Conservation (phyloP, 1,139 yeast species). For the Pichia terricola region DNA sequence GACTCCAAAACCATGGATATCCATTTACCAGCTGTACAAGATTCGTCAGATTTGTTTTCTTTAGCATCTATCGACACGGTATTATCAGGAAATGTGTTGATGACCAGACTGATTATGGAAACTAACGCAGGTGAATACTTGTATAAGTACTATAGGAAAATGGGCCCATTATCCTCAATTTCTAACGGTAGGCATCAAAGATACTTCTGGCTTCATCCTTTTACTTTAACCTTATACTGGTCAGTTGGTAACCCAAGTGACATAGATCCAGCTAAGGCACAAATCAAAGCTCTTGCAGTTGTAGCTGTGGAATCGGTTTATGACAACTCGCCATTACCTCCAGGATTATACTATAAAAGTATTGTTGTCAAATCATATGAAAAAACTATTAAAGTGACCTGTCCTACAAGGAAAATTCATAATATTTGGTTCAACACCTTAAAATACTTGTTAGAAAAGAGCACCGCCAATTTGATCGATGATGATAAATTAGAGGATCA, state of each 20-base stretch:
- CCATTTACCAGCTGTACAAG: slow-evolving; percentile 5
- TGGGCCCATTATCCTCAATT: slow-evolving; percentile 66
- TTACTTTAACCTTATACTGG: slow-evolving; percentile 87
- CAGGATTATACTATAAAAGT: slow-evolving; percentile 82
- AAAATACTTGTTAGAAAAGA: slow-evolving; percentile 63
- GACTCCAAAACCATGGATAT: slow-evolving; percentile 1
- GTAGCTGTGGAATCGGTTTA: slow-evolving; percentile 68
- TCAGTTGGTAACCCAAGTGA: slow-evolving; percentile 71
- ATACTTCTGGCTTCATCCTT: slow-evolving; percentile 96
- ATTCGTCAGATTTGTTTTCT: slow-evolving; percentile 12
- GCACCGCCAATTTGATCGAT: slow-evolving; percentile 44
- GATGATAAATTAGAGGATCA: slow-evolving; percentile 23
- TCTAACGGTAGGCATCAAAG: slow-evolving; percentile 82
- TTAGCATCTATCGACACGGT: slow-evolving; percentile 44
- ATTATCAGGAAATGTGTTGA: slow-evolving; percentile 62
- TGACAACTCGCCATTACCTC: slow-evolving; percentile 82
- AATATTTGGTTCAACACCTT: slow-evolving; percentile 87
- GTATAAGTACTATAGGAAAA: slow-evolving; percentile 73
- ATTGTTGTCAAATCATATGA: slow-evolving; percentile 66
- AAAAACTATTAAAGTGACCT: slow-evolving; percentile 67
- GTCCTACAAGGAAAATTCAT: slow-evolving; percentile 82
- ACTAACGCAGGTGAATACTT: slow-evolving; percentile 89
- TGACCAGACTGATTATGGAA: slow-evolving; percentile 84
- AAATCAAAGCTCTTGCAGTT: slow-evolving; percentile 76
- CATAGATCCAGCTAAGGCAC: slow-evolving; percentile 54